A percentile compares a stretch with the other conserved stretches of the same genome.
These are phyloP conservation scores for Carex parvula DNA, from an alignment of 176 grass and related monocot genomes.

Conservation along the genomic window DNA sequence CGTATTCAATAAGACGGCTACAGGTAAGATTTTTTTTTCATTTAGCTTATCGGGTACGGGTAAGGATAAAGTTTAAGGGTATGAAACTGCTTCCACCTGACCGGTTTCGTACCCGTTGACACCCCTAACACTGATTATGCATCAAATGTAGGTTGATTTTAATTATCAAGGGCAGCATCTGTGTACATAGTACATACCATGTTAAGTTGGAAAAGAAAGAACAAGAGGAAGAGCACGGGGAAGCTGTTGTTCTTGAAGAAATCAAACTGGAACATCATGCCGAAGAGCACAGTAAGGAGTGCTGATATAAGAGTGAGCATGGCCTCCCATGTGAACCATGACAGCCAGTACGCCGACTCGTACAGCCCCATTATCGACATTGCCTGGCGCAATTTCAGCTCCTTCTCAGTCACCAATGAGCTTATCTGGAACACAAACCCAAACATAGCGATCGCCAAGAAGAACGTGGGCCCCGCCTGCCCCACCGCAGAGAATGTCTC, in stretches of 20 bases:
- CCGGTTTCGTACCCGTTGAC: too few relatives aligned
- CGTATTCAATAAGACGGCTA: too few relatives aligned
- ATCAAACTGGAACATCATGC: slow-evolving; percentile 98
- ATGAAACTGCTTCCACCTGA: too few relatives aligned
- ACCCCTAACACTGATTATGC: not conserved
- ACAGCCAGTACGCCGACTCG: slow-evolving; percentile 92
- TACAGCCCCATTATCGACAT: slow-evolving; percentile 99
- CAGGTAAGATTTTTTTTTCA: too few relatives aligned
- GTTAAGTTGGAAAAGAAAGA: slow-evolving; percentile 95
- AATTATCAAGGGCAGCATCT: not conserved
- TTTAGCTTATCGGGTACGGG: too few relatives aligned
- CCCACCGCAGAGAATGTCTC: slow-evolving; percentile 87
- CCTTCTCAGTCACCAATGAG: slow-evolving; percentile 85
- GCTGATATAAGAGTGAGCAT: slow-evolving; percentile 68
- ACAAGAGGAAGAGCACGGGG: slow-evolving; percentile 63
- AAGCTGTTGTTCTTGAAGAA: slow-evolving; percentile 89
- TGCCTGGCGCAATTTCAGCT: slow-evolving; percentile 90
- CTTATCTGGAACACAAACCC: slow-evolving; percentile 98
- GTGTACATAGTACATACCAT: slow-evolving; percentile 48
- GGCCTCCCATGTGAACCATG: slow-evolving; percentile 96
- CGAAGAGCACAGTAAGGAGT: slow-evolving; percentile 88
- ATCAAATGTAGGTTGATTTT: not conserved
- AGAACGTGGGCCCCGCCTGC: slow-evolving; percentile 78
- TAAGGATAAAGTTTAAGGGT: too few relatives aligned
- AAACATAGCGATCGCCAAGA: slow-evolving; percentile 98